These are phyloP conservation scores for Penicillium sp. DNA, from an alignment of 2,329 filamentous ascomycete genomes.

Conservation along the genomic window DNA sequence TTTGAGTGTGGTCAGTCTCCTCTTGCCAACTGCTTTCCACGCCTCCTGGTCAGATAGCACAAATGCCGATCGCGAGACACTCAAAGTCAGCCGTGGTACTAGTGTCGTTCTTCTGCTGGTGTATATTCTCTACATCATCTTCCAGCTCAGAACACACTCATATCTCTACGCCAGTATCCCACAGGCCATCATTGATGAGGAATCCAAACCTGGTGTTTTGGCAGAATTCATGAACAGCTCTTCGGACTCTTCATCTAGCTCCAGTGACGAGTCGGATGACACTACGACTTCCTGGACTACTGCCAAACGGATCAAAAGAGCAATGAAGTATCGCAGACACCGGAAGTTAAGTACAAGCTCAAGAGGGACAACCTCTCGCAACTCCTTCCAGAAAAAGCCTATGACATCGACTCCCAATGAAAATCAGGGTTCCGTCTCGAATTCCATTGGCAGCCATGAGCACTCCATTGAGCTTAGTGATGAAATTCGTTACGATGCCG, in stretches of 20 bases:
- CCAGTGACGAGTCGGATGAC: constrained; percentile 65
- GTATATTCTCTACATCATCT: constrained; percentile 79
- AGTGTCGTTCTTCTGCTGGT: constrained; percentile 82
- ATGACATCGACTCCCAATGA: constrained; percentile 20
- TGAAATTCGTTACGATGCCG: constrained; percentile 31
- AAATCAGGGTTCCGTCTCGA: constrained; percentile 23
- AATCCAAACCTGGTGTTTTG: constrained; percentile 80
- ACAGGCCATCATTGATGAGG: constrained; percentile 88
- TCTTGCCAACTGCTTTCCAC: constrained; percentile 89
- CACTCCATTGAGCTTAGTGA: constrained; percentile 31
- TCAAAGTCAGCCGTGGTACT: constrained; percentile 85
- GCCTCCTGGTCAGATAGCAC: constrained; percentile 69
- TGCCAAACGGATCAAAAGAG: constrained; percentile 71
- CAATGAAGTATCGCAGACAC: constrained; percentile 67
- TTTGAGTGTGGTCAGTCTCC: constrained; percentile 82
- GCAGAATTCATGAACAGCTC: constrained; percentile 71
- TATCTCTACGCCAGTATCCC: constrained; percentile 93
- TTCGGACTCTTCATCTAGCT: constrained; percentile 49
- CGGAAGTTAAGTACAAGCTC: constrained; percentile 77
- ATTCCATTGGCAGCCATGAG: constrained; percentile 23
- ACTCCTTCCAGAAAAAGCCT: constrained; percentile 27
- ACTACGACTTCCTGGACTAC: constrained; percentile 69
- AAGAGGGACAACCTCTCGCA: constrained; percentile 44
- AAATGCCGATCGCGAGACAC: constrained; percentile 66
- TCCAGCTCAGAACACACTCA: constrained; percentile 87